A percentile compares a stretch with the other conserved stretches of the same genome.
These are phyloP conservation scores for Phanerodontia chrysosporium DNA, from an alignment of 768 basidiomycete species.

Conservation along the genomic window DNA sequence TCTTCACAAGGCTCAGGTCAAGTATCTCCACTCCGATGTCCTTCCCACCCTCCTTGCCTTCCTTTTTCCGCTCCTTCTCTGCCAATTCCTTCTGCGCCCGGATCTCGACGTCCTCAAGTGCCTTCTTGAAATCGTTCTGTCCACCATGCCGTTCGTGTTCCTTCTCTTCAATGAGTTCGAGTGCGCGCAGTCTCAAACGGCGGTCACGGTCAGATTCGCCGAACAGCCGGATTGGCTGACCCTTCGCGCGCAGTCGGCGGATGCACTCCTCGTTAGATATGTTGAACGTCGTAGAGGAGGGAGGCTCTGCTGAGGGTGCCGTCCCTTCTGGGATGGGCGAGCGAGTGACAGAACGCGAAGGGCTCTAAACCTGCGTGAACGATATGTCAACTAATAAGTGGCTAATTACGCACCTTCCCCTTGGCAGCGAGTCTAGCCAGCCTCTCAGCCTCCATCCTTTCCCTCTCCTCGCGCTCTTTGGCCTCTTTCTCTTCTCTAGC, in stretches of 20 bases:
- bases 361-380: conserved; percentile 21
- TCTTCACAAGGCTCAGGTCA: conserved; percentile 79
- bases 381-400: neutral
- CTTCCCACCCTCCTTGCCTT: conserved; percentile 31
- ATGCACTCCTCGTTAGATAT: conserved; percentile 92
- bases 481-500: conserved; percentile 32
- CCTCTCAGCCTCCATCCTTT: conserved; percentile 22
- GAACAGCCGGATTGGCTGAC: conserved; percentile 92
- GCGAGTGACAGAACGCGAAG: conserved; percentile 14
- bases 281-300: conserved; percentile 54
- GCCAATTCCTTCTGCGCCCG: conserved; percentile 29
- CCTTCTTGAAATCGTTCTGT: conserved; percentile 94
- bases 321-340: conserved; percentile 22
- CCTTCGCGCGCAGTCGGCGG: conserved; percentile 83
- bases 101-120: conserved; percentile 82
- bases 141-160: conserved; percentile 75
- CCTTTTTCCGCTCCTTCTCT: conserved; percentile 63
- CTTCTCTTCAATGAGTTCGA: conserved; percentile 93
- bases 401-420: conserved; percentile 48
- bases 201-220: conserved; percentile 95
- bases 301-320: conserved; percentile 40
- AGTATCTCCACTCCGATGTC: conserved; percentile 55
- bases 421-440: conserved; percentile 23
- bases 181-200: conserved; percentile 79
- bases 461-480: conserved; percentile 21